Conservation (phyloP, 2,329 filamentous ascomycete species). For the Fusarium azukiicola region DNA sequence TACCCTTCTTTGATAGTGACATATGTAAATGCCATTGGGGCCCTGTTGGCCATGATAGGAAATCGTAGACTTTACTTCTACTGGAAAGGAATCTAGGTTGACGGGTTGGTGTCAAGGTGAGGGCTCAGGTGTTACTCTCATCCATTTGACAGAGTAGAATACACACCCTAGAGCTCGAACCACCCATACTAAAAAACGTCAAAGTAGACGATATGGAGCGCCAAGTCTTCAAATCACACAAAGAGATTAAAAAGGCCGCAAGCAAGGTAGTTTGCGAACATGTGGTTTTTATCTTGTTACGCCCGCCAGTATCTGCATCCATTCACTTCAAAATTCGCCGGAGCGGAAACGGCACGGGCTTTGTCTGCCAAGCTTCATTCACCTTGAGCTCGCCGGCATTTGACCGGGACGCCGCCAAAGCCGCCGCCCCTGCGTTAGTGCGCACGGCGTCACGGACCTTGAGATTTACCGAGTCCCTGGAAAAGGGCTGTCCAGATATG, state of each 20-base stretch:
- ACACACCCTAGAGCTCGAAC: not conserved
- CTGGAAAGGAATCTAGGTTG: not conserved
- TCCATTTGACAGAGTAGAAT: not conserved
- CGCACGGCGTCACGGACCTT: constrained; percentile 1
- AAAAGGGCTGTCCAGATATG: not conserved
- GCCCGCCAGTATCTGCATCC: not conserved
- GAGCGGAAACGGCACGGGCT: constrained; percentile 15
- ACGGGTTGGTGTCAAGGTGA: not conserved
- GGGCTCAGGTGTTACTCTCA: not conserved
- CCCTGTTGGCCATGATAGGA: too few relatives aligned
- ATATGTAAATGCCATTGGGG: not conserved
- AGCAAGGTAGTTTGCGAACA: not conserved
- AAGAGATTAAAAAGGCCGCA: not conserved
- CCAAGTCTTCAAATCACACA: not conserved
- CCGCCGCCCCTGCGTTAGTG: constrained; percentile 46
- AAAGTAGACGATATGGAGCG: not conserved
- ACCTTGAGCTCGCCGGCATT: constrained; percentile 12
- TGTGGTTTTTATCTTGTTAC: not conserved
- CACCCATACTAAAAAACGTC: not conserved
- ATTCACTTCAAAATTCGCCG: not conserved
- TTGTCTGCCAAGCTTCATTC: constrained; percentile 16
- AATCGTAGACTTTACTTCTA: not conserved
- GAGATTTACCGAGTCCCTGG: not conserved
- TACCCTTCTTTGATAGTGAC: not conserved
- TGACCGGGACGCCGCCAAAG: constrained; percentile 32